A percentile compares a stretch with the other conserved stretches of the same genome.
Evolutionary conservation across 371 early-diverging fungal species (phyloP).

Genomic region (Gilbertella persicaria): DNA sequence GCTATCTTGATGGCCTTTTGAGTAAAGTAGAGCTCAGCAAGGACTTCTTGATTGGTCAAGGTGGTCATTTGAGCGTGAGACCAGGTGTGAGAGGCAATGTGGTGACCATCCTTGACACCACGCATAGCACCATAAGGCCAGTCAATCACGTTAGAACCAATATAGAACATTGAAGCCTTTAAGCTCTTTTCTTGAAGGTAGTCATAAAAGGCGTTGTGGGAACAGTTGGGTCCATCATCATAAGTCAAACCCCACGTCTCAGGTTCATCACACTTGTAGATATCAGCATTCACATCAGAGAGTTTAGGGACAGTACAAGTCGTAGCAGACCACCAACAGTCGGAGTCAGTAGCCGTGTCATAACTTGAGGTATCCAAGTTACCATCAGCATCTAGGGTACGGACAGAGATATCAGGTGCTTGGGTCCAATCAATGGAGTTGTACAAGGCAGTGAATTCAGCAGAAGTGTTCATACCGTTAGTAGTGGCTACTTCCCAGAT

Average conservation of each 20-base stretch:
- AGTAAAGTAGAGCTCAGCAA: slow-evolving; percentile 56
- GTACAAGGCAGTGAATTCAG: slow-evolving; percentile 43
- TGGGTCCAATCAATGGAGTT: slow-evolving; percentile 50
- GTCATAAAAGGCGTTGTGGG: too few species aligned
- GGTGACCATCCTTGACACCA: too few species aligned
- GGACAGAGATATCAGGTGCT: slow-evolving; percentile 38
- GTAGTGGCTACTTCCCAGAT: slow-evolving; percentile 44
- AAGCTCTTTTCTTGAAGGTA: slow-evolving; percentile 30
- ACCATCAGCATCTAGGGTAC: slow-evolving; percentile 25
- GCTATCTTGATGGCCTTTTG: slow-evolving; percentile 49
- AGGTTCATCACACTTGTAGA: slow-evolving; percentile 41
- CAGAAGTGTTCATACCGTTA: too few species aligned
- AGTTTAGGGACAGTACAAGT: slow-evolving; percentile 39
- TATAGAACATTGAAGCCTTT: slow-evolving; percentile 25
- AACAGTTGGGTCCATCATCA: too few species aligned
- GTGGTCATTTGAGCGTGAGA: slow-evolving; percentile 59
- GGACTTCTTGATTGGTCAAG: slow-evolving; percentile 48
- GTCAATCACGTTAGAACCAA: slow-evolving; percentile 50
- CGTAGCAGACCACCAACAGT: slow-evolving; percentile 51
- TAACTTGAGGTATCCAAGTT: slow-evolving; percentile 36
- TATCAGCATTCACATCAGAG: slow-evolving; percentile 36
- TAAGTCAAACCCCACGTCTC: slow-evolving; percentile 48
- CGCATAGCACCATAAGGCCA: slow-evolving; percentile 56
- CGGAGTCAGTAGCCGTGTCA: slow-evolving; percentile 33
- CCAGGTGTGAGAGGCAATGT: slow-evolving; percentile 54